These are phyloP conservation scores for Coniochaeta sp. DNA, from an alignment of 2,329 filamentous ascomycete species.

Conservation along the genomic window DNA sequence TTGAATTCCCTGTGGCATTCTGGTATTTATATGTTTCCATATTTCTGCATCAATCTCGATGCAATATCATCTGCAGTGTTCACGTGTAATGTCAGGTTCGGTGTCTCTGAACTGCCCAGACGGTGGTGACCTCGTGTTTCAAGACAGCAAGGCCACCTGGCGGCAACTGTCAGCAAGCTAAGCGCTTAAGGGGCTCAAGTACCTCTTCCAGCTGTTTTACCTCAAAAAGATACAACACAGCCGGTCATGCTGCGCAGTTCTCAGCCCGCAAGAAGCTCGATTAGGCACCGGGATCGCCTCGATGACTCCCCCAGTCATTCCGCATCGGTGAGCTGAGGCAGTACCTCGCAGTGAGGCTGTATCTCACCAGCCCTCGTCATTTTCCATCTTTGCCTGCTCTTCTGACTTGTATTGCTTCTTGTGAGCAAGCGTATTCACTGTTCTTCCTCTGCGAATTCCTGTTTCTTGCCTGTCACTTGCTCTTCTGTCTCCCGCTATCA, in stretches of 20 bases:
- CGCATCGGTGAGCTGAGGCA: too few relatives aligned
- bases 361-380: constrained; percentile 31
- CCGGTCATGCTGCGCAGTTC: background rate
- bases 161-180: background rate
- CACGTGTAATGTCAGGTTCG: too few relatives aligned
- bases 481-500: constrained; percentile 6
- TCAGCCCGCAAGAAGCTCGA: too few relatives aligned
- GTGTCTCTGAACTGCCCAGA: background rate
- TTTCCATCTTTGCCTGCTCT: constrained; percentile 9
- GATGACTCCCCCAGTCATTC: constrained; percentile 4
- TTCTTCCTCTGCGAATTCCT: constrained; percentile 7
- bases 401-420: background rate
- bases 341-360: too few relatives aligned
- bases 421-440: constrained; percentile 4
- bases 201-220: background rate
- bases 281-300: constrained; percentile 2
- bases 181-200: background rate
- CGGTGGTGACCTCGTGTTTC: background rate
- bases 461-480: background rate
- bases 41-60: too few relatives aligned
- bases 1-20: too few relatives aligned
- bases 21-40: too few relatives aligned
- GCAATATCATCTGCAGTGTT: too few relatives aligned
- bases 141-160: background rate
- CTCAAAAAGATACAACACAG: background rate